These are phyloP conservation scores for Pseudogymnoascus pannorum DNA, from an alignment of 2,329 filamentous ascomycete genomes.

Conservation along the genomic window DNA sequence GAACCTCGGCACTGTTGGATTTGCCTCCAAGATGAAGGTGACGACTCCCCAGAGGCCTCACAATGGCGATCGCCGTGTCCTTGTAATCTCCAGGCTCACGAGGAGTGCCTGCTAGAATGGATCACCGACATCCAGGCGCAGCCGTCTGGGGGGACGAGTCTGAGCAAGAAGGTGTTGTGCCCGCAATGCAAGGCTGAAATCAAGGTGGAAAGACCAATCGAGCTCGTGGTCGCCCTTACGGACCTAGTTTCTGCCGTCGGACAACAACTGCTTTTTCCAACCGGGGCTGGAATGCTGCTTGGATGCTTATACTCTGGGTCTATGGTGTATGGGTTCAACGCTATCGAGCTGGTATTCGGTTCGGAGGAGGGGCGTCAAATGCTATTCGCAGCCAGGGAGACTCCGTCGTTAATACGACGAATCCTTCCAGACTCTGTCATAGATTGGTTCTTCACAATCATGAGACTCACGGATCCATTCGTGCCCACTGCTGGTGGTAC, in stretches of 20 bases:
- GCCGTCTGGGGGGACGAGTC: slow-evolving; percentile 36
- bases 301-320: slow-evolving; percentile 43
- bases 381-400: slow-evolving; percentile 30
- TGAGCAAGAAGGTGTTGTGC: slow-evolving; percentile 63
- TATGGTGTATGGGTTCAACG: slow-evolving; percentile 52
- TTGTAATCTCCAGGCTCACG: slow-evolving; percentile 85
- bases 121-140: slow-evolving; percentile 77
- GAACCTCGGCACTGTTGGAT: slow-evolving; percentile 50
- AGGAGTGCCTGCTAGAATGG: slow-evolving; percentile 85
- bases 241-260: slow-evolving; percentile 19
- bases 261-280: slow-evolving; percentile 22
- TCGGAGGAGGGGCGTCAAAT: slow-evolving; percentile 50
- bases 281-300: slow-evolving; percentile 25
- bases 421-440: background rate
- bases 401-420: background rate
- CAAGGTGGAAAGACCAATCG: slow-evolving; percentile 64
- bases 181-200: slow-evolving; percentile 87
- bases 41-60: slow-evolving; percentile 37
- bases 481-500: slow-evolving; percentile 17
- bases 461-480: slow-evolving; percentile 22
- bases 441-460: slow-evolving; percentile 11
- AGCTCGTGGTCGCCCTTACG: slow-evolving; percentile 51
- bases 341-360: slow-evolving; percentile 60
- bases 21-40: slow-evolving; percentile 50
- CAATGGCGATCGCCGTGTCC: slow-evolving; percentile 83